A percentile compares a stretch with the other conserved stretches of the same genome.
phyloP scores from a whole-genome alignment of 148 eudicot species.

The Dianthus caryophyllus region DNA sequence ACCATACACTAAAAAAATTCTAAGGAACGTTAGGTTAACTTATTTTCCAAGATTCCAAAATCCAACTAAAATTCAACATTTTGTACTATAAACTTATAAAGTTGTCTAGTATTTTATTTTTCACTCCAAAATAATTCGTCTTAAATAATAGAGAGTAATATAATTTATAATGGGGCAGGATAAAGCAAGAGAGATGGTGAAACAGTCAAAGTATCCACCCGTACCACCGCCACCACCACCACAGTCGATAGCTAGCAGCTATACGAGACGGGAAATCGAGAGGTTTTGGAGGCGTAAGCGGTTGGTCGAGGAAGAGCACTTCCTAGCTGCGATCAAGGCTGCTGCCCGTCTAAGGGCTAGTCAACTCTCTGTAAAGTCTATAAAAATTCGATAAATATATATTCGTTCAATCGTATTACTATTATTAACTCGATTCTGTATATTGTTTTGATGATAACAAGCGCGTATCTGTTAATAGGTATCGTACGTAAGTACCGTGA shows the following conservation, averaged over 20 bases:
- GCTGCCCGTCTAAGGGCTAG: slow-evolving; percentile 62
- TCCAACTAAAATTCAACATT: slow-evolving; percentile 11
- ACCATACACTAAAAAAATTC: neutral
- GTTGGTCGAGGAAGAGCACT: slow-evolving; percentile 65
- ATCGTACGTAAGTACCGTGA: too few relatives aligned
- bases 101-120: neutral
- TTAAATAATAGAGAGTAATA: neutral
- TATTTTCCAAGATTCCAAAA: neutral
- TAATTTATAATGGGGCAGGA: slow-evolving; percentile 5
- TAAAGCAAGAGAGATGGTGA: neutral
- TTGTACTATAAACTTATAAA: neutral
- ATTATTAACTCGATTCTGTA: too few relatives aligned
- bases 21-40: slow-evolving; percentile 34
- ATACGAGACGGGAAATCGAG: slow-evolving; percentile 66
- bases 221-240: slow-evolving; percentile 33
- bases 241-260: slow-evolving; percentile 28
- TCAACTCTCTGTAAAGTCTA: slow-evolving; percentile 45
- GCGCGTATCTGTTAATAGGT: too few relatives aligned
- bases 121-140: neutral
- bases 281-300: slow-evolving; percentile 59
- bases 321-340: slow-evolving; percentile 65
- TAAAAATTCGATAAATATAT: neutral
- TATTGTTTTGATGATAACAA: too few relatives aligned
- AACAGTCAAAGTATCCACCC: slow-evolving; percentile 9
- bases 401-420: too few relatives aligned